Base-by-base conservation (phyloP, 805 yeast species). In the Wickerhamomyces alni region DNA sequence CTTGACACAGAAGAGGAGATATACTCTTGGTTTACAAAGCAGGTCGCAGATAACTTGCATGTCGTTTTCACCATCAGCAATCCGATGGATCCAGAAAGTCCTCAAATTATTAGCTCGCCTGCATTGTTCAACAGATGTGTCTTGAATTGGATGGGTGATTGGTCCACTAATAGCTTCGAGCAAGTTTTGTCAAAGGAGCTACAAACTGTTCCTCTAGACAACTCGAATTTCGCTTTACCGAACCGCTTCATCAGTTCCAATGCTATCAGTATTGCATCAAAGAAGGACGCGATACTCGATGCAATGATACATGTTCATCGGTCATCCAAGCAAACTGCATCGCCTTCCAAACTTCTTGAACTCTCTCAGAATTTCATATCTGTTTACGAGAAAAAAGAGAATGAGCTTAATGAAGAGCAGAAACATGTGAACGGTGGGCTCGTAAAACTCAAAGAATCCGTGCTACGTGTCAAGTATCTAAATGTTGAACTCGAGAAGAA, bases 71-170 rank as follows among this genome's bases (percentile, higher is more conserved):
- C 88, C 0, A 71, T 87, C 45, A 74, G 77, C 41, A 80, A 80
- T 22, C 73, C 77, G 0, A 60, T 67, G 13, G 45, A 51, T 2
- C 30, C 42, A 2, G 31, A 40, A 7, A 47, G 57, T 8, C 67
- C 80, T 0, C 73, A 70, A 16, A 67, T 80, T 12, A 68, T 82
- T 2, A 67, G 87, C 0, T 89, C 96, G 0, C 95, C 96, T 0
- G 97, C 97, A 0, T 63, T 89, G 26, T 81, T 87, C 61, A 89
- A 89, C 53, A 67, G 98, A 53, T 89, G 97, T 66, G 94, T 87
- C 2, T 61, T 91, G 29, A 77, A 82, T 52, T 86, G 91, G 88
- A 78, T 87, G 82, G 95, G 95, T 5, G 77, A 77, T 39, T 89
- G 97, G 96, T 67, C 81, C 0, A 42, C 48, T 4, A 43, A 52